Conservation (phyloP, 306 rosid genomes). For the Rubus idaeus region DNA sequence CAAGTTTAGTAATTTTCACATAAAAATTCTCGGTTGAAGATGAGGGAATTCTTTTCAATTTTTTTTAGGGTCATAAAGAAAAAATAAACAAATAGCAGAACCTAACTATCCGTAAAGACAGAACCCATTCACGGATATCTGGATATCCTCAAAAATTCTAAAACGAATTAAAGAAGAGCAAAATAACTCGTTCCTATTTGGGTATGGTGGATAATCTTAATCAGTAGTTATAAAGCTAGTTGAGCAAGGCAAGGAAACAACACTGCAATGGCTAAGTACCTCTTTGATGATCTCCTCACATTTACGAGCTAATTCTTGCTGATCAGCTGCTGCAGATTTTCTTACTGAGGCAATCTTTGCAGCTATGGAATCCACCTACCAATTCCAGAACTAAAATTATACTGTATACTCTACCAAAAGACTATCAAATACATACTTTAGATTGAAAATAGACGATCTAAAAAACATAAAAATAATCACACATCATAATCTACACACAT, state of each 20-base stretch:
- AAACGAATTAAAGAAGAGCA: neutral
- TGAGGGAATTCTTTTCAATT: neutral
- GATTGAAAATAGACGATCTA: neutral
- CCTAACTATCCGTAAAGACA: neutral
- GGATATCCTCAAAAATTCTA: neutral
- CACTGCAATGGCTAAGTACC: slow-evolving; percentile 38
- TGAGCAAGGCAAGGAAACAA: neutral
- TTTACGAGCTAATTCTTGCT: slow-evolving; percentile 39
- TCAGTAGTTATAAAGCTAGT: neutral
- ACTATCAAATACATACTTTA: neutral
- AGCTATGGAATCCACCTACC: slow-evolving; percentile 59
- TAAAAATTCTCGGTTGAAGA: neutral
- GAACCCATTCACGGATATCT: neutral
- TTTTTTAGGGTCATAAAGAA: neutral
- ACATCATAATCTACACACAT: slow-evolving; percentile 6
- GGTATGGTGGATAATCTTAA: neutral
- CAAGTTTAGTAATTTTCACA: neutral
- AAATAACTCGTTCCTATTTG: neutral
- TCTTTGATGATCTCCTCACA: slow-evolving; percentile 53
- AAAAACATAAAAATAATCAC: neutral
- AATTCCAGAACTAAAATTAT: slow-evolving; percentile 18
- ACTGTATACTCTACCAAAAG: neutral
- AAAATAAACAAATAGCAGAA: neutral
- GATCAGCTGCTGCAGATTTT: slow-evolving; percentile 50
- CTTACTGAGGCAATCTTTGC: slow-evolving; percentile 37